A percentile compares a stretch with the other conserved stretches of the same genome.
Evolutionary conservation across 2,329 filamentous ascomycete genomes (phyloP).

Genomic region (Aspergillus ochraceoroseus): DNA sequence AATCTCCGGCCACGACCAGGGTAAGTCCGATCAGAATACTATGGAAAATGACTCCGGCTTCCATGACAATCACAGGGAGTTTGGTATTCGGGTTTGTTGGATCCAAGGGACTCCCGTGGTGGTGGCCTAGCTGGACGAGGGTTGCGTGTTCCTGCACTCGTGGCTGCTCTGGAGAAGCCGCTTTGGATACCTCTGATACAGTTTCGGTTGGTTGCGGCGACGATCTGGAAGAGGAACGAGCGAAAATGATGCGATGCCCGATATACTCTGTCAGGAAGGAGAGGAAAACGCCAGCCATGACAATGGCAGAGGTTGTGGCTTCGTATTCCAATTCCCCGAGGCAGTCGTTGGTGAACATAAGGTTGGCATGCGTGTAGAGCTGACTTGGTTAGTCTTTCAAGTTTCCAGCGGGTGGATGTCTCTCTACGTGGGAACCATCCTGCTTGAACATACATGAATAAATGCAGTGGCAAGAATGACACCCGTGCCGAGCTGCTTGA

Average conservation of each 20-base stretch:
- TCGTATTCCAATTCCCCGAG: conserved; percentile 64
- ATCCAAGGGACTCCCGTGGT: conserved; percentile 30
- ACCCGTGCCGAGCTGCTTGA: conserved; percentile 57
- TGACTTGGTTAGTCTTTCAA: conserved; percentile 29
- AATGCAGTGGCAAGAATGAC: conserved; percentile 41
- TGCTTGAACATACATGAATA: conserved; percentile 38
- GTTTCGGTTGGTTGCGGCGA: neutral
- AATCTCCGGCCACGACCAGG: conserved; percentile 47
- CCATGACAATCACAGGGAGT: conserved; percentile 63
- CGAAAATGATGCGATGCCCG: conserved; percentile 54
- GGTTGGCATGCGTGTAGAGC: conserved; percentile 66
- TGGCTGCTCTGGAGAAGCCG: conserved; percentile 1
- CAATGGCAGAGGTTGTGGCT: conserved; percentile 62
- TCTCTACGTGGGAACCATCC: too few species aligned
- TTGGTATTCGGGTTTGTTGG: conserved; percentile 43
- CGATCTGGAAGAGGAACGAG: conserved; percentile 4
- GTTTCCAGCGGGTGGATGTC: too few species aligned
- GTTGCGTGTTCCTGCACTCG: conserved; percentile 6
- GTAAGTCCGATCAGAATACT: conserved; percentile 53
- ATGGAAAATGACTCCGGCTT: conserved; percentile 71
- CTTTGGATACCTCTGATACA: conserved; percentile 7
- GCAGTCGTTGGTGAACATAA: conserved; percentile 70
- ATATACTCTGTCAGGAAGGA: conserved; percentile 68
- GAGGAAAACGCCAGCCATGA: conserved; percentile 69
- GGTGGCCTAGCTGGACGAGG: conserved; percentile 31